A percentile compares a stretch with the other conserved stretches of the same genome.
These are phyloP conservation scores for Elongisporangium prolatum DNA, from an alignment of 352 stramenopile species.

Conservation along the genomic window DNA sequence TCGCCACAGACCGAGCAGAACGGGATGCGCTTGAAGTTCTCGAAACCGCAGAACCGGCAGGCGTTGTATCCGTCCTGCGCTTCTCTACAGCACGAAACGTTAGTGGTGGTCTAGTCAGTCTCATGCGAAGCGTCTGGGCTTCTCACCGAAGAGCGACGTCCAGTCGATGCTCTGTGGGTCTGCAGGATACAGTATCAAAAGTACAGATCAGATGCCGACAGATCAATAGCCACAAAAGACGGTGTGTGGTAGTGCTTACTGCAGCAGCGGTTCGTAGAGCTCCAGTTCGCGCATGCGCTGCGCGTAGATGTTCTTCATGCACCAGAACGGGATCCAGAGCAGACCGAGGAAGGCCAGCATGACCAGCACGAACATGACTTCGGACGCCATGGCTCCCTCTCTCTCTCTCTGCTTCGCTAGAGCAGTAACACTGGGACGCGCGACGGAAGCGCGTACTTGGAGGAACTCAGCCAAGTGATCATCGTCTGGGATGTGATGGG, in stretches of 20 bases:
- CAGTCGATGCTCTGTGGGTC: slow-evolving; percentile 20
- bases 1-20: slow-evolving; percentile 39
- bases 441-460: not conserved
- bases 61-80: slow-evolving; percentile 33
- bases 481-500: not conserved
- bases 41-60: slow-evolving; percentile 29
- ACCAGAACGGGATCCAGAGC: slow-evolving; percentile 1
- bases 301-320: slow-evolving; percentile 10
- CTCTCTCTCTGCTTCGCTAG: not conserved
- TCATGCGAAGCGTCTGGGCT: too few species aligned
- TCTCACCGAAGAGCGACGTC: slow-evolving; percentile 23
- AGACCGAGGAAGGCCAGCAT: slow-evolving; percentile 12
- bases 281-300: slow-evolving; percentile 13
- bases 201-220: not conserved
- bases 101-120: too few species aligned
- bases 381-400: not conserved
- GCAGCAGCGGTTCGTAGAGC: slow-evolving; percentile 21
- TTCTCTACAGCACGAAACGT: slow-evolving; percentile 15
- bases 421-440: not conserved
- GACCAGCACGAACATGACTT: slow-evolving; percentile 16
- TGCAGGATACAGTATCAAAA: not conserved
- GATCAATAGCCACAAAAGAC: slow-evolving; percentile 1
- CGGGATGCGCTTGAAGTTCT: slow-evolving; percentile 37
- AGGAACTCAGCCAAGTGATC: not conserved
- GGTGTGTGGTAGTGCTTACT: slow-evolving; percentile 11